A percentile compares a stretch with the other conserved stretches of the same genome.
Evolutionary conservation across 1,284 basidiomycete species (phyloP).

Genomic region (Trametes hirsuta): DNA sequence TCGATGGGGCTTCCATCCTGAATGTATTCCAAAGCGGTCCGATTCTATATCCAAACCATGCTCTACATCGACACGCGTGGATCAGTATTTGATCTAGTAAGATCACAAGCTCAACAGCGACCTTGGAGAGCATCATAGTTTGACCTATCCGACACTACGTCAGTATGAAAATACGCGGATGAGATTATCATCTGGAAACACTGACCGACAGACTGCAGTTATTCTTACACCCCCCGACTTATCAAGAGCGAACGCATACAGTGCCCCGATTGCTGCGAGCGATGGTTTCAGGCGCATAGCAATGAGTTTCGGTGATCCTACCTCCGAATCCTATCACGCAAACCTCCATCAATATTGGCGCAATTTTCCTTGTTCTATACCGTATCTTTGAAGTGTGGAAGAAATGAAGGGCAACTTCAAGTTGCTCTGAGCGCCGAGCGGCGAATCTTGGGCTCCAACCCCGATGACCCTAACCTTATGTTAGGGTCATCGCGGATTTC

Average conservation of each 20-base stretch:
- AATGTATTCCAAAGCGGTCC: conserved; percentile 31
- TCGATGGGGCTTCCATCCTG: conserved; percentile 39
- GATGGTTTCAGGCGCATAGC: no score
- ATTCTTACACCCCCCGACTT: conserved; percentile 31
- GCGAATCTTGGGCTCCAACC: no score
- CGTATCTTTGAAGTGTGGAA: no score
- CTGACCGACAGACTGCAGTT: conserved; percentile 39
- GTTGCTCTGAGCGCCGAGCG: no score
- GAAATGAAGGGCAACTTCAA: no score
- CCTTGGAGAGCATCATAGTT: conserved; percentile 36
- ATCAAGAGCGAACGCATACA: conserved; percentile 38
- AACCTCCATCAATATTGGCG: conserved; percentile 14
- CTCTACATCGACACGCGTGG: conserved; percentile 24
- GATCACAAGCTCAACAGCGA: not conserved
- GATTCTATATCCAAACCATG: conserved; percentile 38
- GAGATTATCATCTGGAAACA: not conserved
- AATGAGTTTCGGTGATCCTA: not conserved
- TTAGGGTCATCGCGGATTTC: not conserved
- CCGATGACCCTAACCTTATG: not conserved
- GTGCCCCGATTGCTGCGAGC: conserved; percentile 36
- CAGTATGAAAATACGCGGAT: no score
- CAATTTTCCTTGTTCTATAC: not conserved
- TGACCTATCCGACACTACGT: conserved; percentile 23
- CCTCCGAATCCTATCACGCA: conserved; percentile 31
- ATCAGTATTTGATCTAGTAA: not conserved